Percentiles rank a stretch among this genome's conserved stretches.
Evolutionary conservation across 23 red algal genomes (phyloP).

Genomic region (Gracilaria vermiculophylla): DNA sequence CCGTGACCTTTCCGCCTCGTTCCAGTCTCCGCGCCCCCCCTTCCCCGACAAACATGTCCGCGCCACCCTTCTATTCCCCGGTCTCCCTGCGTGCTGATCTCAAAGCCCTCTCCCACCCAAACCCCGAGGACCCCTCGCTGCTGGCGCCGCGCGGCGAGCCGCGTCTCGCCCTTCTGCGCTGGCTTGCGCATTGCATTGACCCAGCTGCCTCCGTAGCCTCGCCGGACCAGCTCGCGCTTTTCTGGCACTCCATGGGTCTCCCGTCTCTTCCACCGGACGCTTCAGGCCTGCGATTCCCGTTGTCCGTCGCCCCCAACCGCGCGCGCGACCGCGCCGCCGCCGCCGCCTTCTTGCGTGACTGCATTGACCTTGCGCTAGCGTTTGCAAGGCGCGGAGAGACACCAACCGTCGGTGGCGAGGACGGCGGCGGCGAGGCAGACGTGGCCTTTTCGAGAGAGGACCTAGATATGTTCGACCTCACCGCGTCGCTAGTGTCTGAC

Average conservation of each 20-base stretch:
- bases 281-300: background rate
- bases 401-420: background rate
- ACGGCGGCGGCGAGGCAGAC: no score
- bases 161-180: conserved; percentile 17
- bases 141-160: background rate
- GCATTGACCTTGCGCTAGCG: conserved; percentile 41
- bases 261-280: background rate
- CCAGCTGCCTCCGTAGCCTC: background rate
- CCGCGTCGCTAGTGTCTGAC: background rate
- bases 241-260: conserved; percentile 10
- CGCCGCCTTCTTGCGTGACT: conserved; percentile 3
- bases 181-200: conserved; percentile 15
- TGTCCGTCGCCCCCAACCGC: background rate
- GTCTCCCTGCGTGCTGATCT: conserved; percentile 8
- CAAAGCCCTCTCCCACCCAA: background rate
- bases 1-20: no score
- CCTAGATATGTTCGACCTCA: background rate
- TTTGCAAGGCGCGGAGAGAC: background rate
- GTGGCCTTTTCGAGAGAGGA: background rate
- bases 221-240: background rate
- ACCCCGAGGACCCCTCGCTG: background rate
- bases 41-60: background rate
- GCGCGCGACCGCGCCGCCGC: conserved; percentile 39
- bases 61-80: conserved; percentile 25
- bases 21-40: no score